Evolutionary conservation across 208 protist genomes (phyloP).

Genomic region (Endotrypanum monterogeii): DNA sequence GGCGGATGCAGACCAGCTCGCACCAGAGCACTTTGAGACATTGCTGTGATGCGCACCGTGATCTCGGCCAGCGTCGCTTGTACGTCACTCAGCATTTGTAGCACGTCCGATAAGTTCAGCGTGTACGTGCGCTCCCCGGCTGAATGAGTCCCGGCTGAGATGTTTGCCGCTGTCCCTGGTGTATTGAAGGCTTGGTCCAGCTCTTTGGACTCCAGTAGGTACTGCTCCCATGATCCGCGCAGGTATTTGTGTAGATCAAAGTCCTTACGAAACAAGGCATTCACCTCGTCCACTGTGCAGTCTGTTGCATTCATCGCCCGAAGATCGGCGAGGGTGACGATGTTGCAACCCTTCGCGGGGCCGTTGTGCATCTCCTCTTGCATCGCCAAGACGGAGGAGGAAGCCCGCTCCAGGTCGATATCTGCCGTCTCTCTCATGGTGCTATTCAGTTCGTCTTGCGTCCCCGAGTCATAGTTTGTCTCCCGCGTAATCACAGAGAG

Average conservation of each 20-base stretch:
- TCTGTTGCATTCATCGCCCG: slow-evolving; percentile 59
- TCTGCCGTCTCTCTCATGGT: background rate
- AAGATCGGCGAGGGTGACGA: slow-evolving; percentile 65
- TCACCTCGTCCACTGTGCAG: slow-evolving; percentile 83
- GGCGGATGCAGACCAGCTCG: slow-evolving; percentile 59
- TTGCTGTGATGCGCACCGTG: slow-evolving; percentile 63
- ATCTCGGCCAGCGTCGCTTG: slow-evolving; percentile 68
- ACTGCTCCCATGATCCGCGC: slow-evolving; percentile 38
- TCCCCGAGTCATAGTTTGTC: background rate
- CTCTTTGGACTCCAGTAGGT: slow-evolving; percentile 7
- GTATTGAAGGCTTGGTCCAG: slow-evolving; percentile 2
- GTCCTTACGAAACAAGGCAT: slow-evolving; percentile 63
- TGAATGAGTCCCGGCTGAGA: background rate
- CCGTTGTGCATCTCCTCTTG: background rate
- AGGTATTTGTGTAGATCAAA: slow-evolving; percentile 84
- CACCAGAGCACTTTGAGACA: slow-evolving; percentile 61
- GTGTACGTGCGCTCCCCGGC: slow-evolving; percentile 27
- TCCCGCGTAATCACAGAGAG: background rate
- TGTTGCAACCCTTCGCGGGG: background rate
- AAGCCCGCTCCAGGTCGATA: background rate
- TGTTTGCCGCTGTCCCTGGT: background rate
- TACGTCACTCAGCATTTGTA: slow-evolving; percentile 77
- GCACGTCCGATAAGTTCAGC: slow-evolving; percentile 53
- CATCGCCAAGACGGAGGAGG: background rate
- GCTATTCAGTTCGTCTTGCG: background rate